Conservation (phyloP, 495 filamentous ascomycete species). For the Alectoria sarmentosa region DNA sequence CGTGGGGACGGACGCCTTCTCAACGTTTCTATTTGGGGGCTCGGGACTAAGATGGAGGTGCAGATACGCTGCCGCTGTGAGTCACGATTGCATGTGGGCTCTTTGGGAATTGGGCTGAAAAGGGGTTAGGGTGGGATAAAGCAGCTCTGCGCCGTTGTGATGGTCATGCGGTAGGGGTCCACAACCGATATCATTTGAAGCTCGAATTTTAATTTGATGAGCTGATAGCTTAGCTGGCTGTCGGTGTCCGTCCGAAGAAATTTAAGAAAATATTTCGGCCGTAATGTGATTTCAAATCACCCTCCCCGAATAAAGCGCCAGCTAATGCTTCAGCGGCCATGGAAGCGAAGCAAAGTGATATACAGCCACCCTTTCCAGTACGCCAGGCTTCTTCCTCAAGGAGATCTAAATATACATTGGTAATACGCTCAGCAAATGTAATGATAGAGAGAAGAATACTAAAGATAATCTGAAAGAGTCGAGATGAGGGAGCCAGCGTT, state of each 20-base stretch:
- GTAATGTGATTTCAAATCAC: constrained; percentile 2
- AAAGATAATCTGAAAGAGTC: background rate
- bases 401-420: background rate
- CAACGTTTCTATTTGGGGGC: background rate
- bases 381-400: background rate
- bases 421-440: background rate
- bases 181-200: background rate
- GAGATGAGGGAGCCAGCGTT: background rate
- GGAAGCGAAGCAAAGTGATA: background rate
- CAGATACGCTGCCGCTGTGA: background rate
- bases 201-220: background rate
- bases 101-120: background rate
- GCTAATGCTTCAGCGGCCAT: background rate
- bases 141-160: background rate
- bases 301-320: background rate
- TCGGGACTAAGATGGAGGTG: background rate
- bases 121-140: background rate
- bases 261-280: background rate
- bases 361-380: background rate
- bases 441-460: background rate
- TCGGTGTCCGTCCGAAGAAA: background rate
- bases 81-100: background rate
- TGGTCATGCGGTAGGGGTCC: background rate
- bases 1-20: background rate
- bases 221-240: background rate